Evolutionary conservation across 495 filamentous ascomycete species (phyloP), one percentile per base, ranked within the genome.

Genomic region (Tuber melanosporum): DNA sequence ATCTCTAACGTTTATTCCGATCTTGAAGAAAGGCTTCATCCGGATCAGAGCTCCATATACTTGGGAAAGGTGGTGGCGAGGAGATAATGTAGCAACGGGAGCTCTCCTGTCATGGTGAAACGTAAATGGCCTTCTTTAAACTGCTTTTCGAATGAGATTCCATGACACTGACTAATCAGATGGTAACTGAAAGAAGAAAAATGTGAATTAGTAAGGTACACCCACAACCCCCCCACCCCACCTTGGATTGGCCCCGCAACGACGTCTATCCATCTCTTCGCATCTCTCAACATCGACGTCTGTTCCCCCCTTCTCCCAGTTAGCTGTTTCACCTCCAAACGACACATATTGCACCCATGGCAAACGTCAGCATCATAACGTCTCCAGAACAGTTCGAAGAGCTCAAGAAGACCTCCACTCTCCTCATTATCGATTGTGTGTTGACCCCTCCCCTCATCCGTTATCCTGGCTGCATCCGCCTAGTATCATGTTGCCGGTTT

Each of bases 401-500:
- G 32, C 84, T 97, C 72, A 86, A 97, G 72, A 87, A 87, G 66
- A 87, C 87, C 52, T 92, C 91, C 39, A 89, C 86, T 71, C 88
- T 97, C 75, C 92, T 97, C 46, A 91, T 97, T 70, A 89, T 90
- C 79, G 91, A 97, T 86, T 98, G 94, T 96, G 85, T 89, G 93
- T 88, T 52, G 74, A 74, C 71, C 57, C 26, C 57, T 82, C 66
- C 52, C 75, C 75, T 76, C 78, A 73, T 57, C 57, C 69, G 62
- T 73, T 43, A 74, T 49, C 42, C 77, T 74, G 47, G 72, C 74
- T 70, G 71, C 71, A 36, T 45, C n/a, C 47, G 49, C 32, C 41
- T 72, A 73, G 76, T 78, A 78, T 73, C 71, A 49, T 73, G 74
- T 70, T 77, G 45, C 75, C 75, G 76, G 73, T 52, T 76, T 78